Base-by-base conservation (phyloP, 352 stramenopile species). In the Globisporangium paroecandrum region DNA sequence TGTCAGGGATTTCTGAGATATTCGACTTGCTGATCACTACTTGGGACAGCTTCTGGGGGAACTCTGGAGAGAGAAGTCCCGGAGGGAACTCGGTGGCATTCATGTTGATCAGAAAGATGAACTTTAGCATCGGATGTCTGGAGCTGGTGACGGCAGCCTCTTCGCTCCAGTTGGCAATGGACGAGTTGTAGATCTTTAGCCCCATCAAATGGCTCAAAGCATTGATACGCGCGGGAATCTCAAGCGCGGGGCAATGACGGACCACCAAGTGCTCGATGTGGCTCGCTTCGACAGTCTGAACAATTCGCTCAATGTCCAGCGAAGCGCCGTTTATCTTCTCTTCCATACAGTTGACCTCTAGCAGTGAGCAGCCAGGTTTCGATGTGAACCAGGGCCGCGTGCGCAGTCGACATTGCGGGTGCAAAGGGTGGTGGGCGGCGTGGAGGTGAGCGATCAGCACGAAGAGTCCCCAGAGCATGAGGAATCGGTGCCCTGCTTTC, bases 401-500 rank as follows among this genome's bases (percentile, higher is more conserved):
- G 25, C 72, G 73, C 3, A 79, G 69, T 10, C 74, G 53, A 47
- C 75, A 82, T 43, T 82, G 75, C 4, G 70, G 60, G 9, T 74
- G 32, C 13, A 55, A 36, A 15, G 68, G 60, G 25, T 72, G 76
- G 0, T 34, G 58, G 65, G 73, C 59, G 4, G 70, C 70, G 24
- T 71, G 62, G 0, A 76, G 49, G 24, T 82, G 75, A 2, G 76
- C 54, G 36, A 64, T 36, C 3, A 79, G 65, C 13, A 82, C 62
- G 6, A 66, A n/a, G 4, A 64, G 18, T 2, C 70, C 73, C 72
- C 75, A 82, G 15, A 58, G 24, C 22, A 66, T 22, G 66, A 81
- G 69, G 74, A 81, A 13, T 13, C 43, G 20, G 29, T 43, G 9
- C 58, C 70, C 62, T 69, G 34, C 6, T 58, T 12, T 43, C 65